Base-by-base conservation (phyloP, 2,329 filamentous ascomycete genomes). In the Botrytis byssoidea region DNA sequence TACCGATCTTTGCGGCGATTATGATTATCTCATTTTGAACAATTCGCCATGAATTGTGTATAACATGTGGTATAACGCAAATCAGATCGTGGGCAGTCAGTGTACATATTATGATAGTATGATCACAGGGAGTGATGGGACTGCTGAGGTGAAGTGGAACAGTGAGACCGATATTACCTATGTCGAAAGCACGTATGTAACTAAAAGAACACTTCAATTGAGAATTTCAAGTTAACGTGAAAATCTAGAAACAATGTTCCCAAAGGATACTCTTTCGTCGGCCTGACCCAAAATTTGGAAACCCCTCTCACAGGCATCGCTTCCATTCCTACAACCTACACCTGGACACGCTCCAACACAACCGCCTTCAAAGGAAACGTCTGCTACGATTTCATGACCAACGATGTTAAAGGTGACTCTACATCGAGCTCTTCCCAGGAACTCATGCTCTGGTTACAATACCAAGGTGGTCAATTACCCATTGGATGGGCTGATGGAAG, bases 391-490 rank as follows among this genome's bases (percentile, higher is more conserved):
- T 66, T 66, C 63, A 66, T 66, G 63, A 66, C 63, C 63, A 66
- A 66, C 10, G 63, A 48, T 29, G 29, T 48, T 7, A 66, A 66
- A 25, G 63, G 63, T 2, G 63, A 66, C 16, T 71, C 69, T 42
- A 73, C 79, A 70, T 76, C 48, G 57, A 57, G 6, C 65, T 74
- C 63, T 1, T 66, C 63, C 1, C 42, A 66, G 14, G 63, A 66
- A 66, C 63, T 66, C 2, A 66, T 66, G 63, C 63, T 66, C 29
- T 66, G 63, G 63, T 44, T 66, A 4, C 42, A 66, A 37, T 66
- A 66, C 12, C 42, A 66, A 66, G 63, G 63, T 3, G 63, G 63
- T 9, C 63, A 66, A 25, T 48, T 66, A 14, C 63, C 63, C 0
- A 66, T 66, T 16, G 63, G 63, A 10, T 66, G 63, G 63, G n/a